A percentile compares a stretch with the other conserved stretches of the same genome.
These are phyloP conservation scores for Fraxinus latifolia DNA, from an alignment of 305 asterid species.

Conservation along the genomic window DNA sequence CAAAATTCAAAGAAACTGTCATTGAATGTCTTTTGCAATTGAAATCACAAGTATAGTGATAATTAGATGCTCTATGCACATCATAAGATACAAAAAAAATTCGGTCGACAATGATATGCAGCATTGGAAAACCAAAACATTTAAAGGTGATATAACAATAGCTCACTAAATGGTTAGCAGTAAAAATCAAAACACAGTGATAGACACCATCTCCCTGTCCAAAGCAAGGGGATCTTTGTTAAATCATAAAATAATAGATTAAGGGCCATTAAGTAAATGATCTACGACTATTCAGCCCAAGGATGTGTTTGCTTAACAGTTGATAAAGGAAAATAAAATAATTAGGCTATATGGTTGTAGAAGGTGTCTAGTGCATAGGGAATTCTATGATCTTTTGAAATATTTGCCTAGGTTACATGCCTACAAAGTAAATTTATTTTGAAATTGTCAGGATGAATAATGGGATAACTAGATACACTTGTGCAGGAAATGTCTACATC, in stretches of 20 bases:
- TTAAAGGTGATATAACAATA: not conserved
- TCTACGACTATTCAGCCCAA: not conserved
- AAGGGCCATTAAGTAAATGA: not conserved
- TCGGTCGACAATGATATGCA: not conserved
- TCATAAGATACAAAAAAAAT: not conserved
- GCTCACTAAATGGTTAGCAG: not conserved
- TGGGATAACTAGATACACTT: not conserved
- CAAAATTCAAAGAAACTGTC: constrained; percentile 23
- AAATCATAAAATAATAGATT: not conserved
- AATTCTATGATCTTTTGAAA: not conserved
- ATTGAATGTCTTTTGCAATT: not conserved
- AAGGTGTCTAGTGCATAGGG: not conserved
- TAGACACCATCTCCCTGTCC: not conserved
- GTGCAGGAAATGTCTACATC: not conserved
- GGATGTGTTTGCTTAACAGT: not conserved
- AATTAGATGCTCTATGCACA: not conserved
- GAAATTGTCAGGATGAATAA: not conserved
- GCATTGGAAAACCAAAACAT: not conserved
- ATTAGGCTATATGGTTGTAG: not conserved
- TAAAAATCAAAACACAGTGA: not conserved
- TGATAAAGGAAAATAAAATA: not conserved
- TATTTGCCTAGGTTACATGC: not conserved
- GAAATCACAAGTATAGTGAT: not conserved
- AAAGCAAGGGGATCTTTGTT: not conserved
- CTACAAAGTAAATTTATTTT: not conserved